Conservation (phyloP, 2,329 filamentous ascomycete genomes). For the Penicillium sp. region DNA sequence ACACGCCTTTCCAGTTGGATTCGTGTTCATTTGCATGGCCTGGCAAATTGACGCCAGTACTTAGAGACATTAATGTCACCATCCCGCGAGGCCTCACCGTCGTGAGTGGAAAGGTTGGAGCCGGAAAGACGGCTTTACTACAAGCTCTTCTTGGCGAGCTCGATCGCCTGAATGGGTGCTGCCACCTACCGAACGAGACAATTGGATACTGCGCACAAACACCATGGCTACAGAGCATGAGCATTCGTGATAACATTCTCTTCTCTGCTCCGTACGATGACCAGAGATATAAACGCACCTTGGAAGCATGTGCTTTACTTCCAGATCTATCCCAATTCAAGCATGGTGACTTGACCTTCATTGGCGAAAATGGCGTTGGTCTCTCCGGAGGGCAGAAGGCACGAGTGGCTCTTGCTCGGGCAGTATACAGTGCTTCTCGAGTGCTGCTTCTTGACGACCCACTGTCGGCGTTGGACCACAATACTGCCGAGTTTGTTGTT, state of each 20-base stretch:
- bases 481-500: constrained; percentile 64
- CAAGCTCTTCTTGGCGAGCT: constrained; percentile 62
- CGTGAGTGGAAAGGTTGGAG: constrained; percentile 63
- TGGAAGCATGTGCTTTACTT: constrained; percentile 63
- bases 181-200: constrained; percentile 56
- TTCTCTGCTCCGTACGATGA: constrained; percentile 70
- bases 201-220: constrained; percentile 67
- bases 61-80: constrained; percentile 55
- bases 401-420: constrained; percentile 61
- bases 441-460: constrained; percentile 62
- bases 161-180: constrained; percentile 54
- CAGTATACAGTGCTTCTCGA: constrained; percentile 58
- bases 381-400: constrained; percentile 64
- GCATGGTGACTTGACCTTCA: constrained; percentile 63
- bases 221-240: constrained; percentile 71
- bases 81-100: constrained; percentile 62
- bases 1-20: constrained; percentile 47
- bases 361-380: constrained; percentile 64
- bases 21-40: constrained; percentile 80
- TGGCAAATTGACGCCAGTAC: constrained; percentile 59
- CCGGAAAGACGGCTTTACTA: constrained; percentile 64
- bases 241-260: constrained; percentile 67
- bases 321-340: constrained; percentile 65
- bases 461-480: constrained; percentile 62
- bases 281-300: constrained; percentile 66